Conservation (phyloP, 2,329 filamentous ascomycete genomes). For the Drechmeria coniospora region DNA sequence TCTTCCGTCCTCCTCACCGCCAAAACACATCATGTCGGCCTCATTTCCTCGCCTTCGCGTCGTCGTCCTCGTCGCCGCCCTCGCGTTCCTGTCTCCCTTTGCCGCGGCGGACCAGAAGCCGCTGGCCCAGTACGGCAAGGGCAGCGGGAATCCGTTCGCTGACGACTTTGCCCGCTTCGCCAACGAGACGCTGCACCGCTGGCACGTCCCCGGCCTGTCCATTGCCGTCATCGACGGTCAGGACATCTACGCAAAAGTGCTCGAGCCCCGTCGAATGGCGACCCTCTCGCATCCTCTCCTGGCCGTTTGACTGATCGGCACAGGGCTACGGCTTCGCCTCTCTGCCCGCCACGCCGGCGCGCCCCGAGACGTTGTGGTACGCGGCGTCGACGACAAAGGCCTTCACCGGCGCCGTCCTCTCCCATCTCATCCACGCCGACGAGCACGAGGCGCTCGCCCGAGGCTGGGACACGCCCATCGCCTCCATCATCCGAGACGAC, state of each 20-base stretch:
- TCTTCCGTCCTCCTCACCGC: too few species aligned
- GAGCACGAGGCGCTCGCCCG: conserved; percentile 10
- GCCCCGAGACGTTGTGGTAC: conserved; percentile 34
- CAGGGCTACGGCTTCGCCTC: conserved; percentile 14
- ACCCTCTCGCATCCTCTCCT: too few species aligned
- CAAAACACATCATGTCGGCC: too few species aligned
- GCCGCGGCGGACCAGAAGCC: background rate
- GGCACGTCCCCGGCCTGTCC: conserved; percentile 32
- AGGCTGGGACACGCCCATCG: conserved; percentile 32
- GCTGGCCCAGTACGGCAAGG: background rate
- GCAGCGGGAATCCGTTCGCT: conserved; percentile 4
- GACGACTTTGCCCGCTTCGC: conserved; percentile 3
- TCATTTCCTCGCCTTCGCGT: too few species aligned
- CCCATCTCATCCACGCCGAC: conserved; percentile 32
- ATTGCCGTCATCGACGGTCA: conserved; percentile 31
- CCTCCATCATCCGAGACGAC: conserved; percentile 31
- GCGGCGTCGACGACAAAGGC: conserved; percentile 41
- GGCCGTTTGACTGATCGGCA: background rate
- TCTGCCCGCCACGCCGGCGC: conserved; percentile 22
- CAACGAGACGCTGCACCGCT: conserved; percentile 13
- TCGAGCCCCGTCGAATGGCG: too few species aligned
- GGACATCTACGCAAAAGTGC: conserved; percentile 22
- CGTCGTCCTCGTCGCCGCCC: background rate
- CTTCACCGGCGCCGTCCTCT: conserved; percentile 31
- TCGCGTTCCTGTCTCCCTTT: background rate